These are phyloP conservation scores for Taiozyma sp. DNA, from an alignment of 1,139 yeast genomes.

Conservation along the genomic window DNA sequence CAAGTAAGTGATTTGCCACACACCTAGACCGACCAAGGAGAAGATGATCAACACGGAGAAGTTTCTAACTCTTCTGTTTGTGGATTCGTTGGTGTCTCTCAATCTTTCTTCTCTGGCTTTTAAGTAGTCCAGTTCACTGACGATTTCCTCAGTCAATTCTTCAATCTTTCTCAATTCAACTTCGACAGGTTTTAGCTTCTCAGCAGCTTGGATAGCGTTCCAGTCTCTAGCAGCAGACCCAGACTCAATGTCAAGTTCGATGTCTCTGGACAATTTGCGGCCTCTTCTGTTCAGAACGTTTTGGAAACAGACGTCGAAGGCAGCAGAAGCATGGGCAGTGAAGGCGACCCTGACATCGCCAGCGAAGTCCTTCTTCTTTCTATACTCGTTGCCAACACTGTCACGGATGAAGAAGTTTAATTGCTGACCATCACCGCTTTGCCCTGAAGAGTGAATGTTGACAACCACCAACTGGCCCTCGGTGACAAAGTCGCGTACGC, in stretches of 20 bases:
- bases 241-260: constrained; percentile 88
- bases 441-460: constrained; percentile 67
- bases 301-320: constrained; percentile 87
- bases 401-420: constrained; percentile 59
- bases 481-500: constrained; percentile 86
- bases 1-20: constrained; percentile 88
- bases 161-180: constrained; percentile 81
- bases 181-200: constrained; percentile 89
- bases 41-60: constrained; percentile 68
- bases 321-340: constrained; percentile 76
- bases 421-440: constrained; percentile 78
- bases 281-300: constrained; percentile 45
- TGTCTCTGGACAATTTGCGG: constrained; percentile 45
- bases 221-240: constrained; percentile 98
- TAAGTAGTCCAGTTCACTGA: constrained; percentile 73
- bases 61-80: constrained; percentile 70
- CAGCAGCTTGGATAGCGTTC: constrained; percentile 91
- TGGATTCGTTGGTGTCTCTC: constrained; percentile 95
- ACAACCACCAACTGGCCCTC: constrained; percentile 84
- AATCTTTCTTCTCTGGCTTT: constrained; percentile 83
- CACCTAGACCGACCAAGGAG: constrained; percentile 72
- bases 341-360: constrained; percentile 72
- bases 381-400: constrained; percentile 64
- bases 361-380: constrained; percentile 57
- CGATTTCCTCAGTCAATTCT: constrained; percentile 77